These are phyloP conservation scores for Candida frijolesensis DNA, from an alignment of 1,139 yeast genomes.

Conservation along the genomic window DNA sequence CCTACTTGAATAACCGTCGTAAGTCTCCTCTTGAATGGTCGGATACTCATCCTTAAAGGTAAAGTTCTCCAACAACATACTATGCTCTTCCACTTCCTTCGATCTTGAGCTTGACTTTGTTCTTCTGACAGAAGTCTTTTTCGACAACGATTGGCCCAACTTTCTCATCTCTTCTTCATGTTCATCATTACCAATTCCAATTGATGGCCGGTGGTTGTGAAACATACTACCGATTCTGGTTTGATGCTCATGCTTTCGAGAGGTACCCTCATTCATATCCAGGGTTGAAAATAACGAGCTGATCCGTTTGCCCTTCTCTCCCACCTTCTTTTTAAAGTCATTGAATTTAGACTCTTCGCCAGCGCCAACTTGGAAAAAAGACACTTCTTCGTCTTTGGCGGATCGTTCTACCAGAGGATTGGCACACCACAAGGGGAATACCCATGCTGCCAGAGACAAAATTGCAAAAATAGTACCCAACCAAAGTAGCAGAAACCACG, in stretches of 20 bases:
- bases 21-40: slow-evolving; percentile 17
- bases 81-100: slow-evolving; percentile 12
- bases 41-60: slow-evolving; percentile 20
- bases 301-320: background rate
- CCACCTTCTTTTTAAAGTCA: slow-evolving; percentile 2
- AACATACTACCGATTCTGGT: slow-evolving; percentile 1
- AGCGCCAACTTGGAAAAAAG: background rate
- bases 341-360: background rate
- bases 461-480: slow-evolving; percentile 26
- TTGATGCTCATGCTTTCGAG: background rate
- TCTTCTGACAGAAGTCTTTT: slow-evolving; percentile 30
- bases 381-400: slow-evolving; percentile 1
- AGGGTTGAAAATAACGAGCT: background rate
- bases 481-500: slow-evolving; percentile 50
- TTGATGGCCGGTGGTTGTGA: slow-evolving; percentile 2
- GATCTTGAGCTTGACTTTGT: slow-evolving; percentile 16
- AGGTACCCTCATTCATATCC: background rate
- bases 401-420: slow-evolving; percentile 26
- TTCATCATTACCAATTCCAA: background rate
- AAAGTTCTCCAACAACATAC: slow-evolving; percentile 9
- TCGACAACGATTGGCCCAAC: slow-evolving; percentile 35
- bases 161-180: slow-evolving; percentile 31
- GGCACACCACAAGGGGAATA: slow-evolving; percentile 48
- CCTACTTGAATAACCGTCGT: slow-evolving; percentile 20
- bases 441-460: slow-evolving; percentile 36